phyloP scores from a whole-genome alignment of 2,329 filamentous ascomycete genomes.

The Ceratocystis smalleyi region DNA sequence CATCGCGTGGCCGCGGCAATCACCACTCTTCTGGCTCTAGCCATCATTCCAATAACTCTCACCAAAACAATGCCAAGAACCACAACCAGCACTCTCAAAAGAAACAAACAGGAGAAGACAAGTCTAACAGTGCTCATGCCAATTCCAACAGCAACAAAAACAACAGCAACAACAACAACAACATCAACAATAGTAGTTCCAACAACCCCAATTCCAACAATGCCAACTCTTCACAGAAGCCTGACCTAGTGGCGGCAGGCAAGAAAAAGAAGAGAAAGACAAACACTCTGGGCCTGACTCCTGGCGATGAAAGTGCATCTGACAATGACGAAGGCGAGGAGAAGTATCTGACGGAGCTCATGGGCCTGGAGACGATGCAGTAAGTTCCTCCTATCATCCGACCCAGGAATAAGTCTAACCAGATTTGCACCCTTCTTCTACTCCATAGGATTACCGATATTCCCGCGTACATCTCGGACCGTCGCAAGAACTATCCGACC shows the following conservation, averaged over 20 bases:
- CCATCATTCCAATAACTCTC: conserved; percentile 25
- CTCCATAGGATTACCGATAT: conserved; percentile 47
- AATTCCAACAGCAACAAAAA: conserved; percentile 21
- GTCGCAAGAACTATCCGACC: conserved; percentile 68
- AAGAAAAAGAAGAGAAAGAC: conserved; percentile 60
- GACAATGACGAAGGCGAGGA: conserved; percentile 59
- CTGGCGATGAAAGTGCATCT: conserved; percentile 45
- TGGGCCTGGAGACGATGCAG: conserved; percentile 40
- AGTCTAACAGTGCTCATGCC: conserved; percentile 13
- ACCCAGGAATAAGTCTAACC: conserved; percentile 19
- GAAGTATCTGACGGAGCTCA: conserved; percentile 42
- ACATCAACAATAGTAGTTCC: conserved; percentile 20
- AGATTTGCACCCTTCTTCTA: background rate
- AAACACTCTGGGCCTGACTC: conserved; percentile 56
- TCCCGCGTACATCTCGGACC: conserved; percentile 63
- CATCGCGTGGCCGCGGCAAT: conserved; percentile 29
- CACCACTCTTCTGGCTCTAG: conserved; percentile 33
- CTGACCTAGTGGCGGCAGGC: conserved; percentile 31
- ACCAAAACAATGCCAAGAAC: conserved; percentile 21
- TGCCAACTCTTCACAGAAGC: conserved; percentile 21
- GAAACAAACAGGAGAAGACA: conserved; percentile 9
- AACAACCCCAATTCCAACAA: conserved; percentile 15
- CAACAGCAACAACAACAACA: conserved; percentile 27
- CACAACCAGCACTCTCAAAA: conserved; percentile 18
- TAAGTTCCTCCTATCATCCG: conserved; percentile 25